Base-by-base conservation (phyloP, 1,284 basidiomycete genomes). In the Schizophyllum commune region DNA sequence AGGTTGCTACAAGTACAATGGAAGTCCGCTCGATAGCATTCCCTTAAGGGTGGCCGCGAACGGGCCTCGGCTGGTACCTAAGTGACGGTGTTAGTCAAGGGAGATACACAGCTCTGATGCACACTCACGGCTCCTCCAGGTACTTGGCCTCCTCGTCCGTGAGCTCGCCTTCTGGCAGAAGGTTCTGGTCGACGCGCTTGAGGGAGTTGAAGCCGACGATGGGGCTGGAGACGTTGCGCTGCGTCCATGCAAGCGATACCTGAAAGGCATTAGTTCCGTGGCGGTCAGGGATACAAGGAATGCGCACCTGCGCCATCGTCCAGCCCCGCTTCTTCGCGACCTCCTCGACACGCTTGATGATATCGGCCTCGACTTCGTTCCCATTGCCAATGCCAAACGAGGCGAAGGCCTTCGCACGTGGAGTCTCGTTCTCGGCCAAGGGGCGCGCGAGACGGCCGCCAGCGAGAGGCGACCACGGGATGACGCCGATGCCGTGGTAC, bases 121-220 rank as follows among this genome's bases (percentile, higher is more conserved):
- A n/a, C n/a, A n/a, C 70, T 60, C 58, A 74, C 71, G 67, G 70
- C 15, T 68, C 67, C 52, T 74, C 73, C 21, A 74, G 64, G 65
- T 68, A 66, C 4, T 64, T 54, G 20, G 65, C 58, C n/a, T 74
- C 72, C 34, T 74, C 68, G 0, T 63, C 57, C 3, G 67, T 70
- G 56, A 73, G 60, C 32, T 58, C 61, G 32, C 70, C 56, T 1
- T 55, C 66, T 1, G 57, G 64, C 17, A 65, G 55, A n/a, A 68
- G 66, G 9, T 64, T 69, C 58, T 73, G 65, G 47, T 66, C 56
- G 8, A 74, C 20, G 21, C 68, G 59, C 52, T 67, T 32, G 13
- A 71, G 22, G 4, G 72, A 70, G 58, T 59, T 68, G 20, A 67
- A 60, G 7, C 69, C 69, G 19, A 65, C 62, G 19, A 67, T 67